Evolutionary conservation across 1,284 basidiomycete species (phyloP), one percentile per base, ranked within the genome.

Genomic region (Trichosporon asahii): DNA sequence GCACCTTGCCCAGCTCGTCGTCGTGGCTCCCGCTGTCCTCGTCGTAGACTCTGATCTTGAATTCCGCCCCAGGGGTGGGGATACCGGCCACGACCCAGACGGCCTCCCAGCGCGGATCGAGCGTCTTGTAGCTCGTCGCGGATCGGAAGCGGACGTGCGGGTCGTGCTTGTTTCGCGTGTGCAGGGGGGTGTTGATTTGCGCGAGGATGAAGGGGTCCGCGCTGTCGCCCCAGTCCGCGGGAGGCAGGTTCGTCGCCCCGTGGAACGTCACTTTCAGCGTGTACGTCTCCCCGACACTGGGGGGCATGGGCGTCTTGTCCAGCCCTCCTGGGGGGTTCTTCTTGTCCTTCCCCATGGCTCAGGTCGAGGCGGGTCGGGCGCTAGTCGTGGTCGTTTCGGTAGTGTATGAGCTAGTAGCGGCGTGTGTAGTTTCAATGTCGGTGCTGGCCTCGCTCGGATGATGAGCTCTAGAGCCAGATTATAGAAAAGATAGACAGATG

Each of bases 81-180:
- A 86, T 77, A 4, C 86, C 86, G 0, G 82, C 82, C 11, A 87
- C 80, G 23, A 85, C 74, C 86, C 86, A 87, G 25, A 74, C 72
- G 2, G 79, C 76, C 29, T 85, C 78, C 83, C 84, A 87, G 9
- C 71, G 71, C 1, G 86, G 86, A 69, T 86, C 78, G 27, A 82
- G 76, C 7, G 80, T 82, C 9, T 74, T 71, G 35, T 82, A 80
- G 3, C 80, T 77, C 4, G 86, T 86, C 46, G 77, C 81, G 7
- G 84, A 83, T 46, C 86, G 83, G 75, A 82, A 86, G 0, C 78
- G 76, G 21, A 86, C 67, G 6, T 73, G 72, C 35, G 83, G 82
- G 65, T 84, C 82, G 25, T 76, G 57, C 33, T 68, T 49, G 15
- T 75, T 68, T 15, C 72, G 67, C 14, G 55, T 44, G 9, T 8